These are phyloP conservation scores for Lasiosphaeria miniovina DNA, from an alignment of 495 filamentous ascomycete genomes.

Conservation along the genomic window DNA sequence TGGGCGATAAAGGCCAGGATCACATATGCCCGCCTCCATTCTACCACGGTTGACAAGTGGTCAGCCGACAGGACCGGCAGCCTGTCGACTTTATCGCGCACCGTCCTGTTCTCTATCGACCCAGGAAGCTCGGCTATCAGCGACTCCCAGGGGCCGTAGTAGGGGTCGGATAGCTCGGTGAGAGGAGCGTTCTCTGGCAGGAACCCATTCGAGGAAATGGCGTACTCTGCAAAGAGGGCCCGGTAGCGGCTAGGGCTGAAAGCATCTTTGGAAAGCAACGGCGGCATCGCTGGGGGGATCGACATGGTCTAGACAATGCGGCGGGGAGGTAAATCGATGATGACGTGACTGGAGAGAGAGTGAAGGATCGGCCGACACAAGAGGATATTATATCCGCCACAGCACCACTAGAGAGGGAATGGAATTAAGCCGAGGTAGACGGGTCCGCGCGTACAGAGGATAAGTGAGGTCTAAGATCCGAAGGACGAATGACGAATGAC, in stretches of 20 bases:
- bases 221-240: slow-evolving; percentile 19
- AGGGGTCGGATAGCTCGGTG: slow-evolving; percentile 62
- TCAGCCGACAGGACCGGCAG: slow-evolving; percentile 68
- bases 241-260: not conserved
- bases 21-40: slow-evolving; percentile 86
- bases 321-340: not conserved
- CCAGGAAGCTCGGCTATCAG: slow-evolving; percentile 65
- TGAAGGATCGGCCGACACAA: not conserved
- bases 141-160: slow-evolving; percentile 80
- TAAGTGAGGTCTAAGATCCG: not conserved
- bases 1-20: slow-evolving; percentile 79
- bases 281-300: not conserved
- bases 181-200: slow-evolving; percentile 71
- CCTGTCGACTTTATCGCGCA: slow-evolving; percentile 63
- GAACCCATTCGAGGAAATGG: slow-evolving; percentile 59
- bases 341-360: not conserved
- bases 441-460: not conserved
- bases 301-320: not conserved
- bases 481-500: not conserved
- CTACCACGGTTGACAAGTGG: slow-evolving; percentile 59
- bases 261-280: not conserved
- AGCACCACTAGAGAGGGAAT: no score
- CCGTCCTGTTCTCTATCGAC: slow-evolving; percentile 60
- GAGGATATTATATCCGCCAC: no score
- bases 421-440: not conserved